Percentiles rank a stretch among this genome's conserved stretches.
These are phyloP conservation scores for Cercophora sp. DNA, from an alignment of 495 filamentous ascomycete species.

Conservation along the genomic window DNA sequence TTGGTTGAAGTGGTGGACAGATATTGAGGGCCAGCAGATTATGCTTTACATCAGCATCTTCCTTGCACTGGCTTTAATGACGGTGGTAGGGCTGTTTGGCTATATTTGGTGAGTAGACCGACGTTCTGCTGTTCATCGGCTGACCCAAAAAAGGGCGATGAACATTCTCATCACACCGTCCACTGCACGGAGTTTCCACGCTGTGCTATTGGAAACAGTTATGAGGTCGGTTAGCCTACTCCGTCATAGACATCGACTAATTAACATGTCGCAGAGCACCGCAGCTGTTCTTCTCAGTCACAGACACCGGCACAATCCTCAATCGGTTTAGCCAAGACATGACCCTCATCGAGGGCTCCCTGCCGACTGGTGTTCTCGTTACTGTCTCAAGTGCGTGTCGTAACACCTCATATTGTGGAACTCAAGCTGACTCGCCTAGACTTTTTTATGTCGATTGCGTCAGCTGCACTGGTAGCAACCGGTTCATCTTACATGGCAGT, in stretches of 20 bases:
- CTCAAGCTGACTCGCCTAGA: neutral
- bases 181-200: neutral
- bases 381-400: neutral
- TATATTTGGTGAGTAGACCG: neutral
- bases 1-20: conserved; percentile 2
- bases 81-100: neutral
- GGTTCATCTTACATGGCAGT: neutral
- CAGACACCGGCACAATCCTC: neutral
- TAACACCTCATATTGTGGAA: neutral
- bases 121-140: neutral
- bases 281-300: neutral
- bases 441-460: neutral
- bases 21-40: neutral
- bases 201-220: neutral
- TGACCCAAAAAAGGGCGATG: neutral
- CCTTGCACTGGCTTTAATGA: neutral
- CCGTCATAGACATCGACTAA: no score
- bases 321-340: conserved; percentile 10
- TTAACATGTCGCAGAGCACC: neutral
- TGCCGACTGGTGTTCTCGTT: neutral
- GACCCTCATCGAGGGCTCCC: neutral
- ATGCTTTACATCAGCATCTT: neutral
- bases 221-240: neutral
- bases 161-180: neutral
- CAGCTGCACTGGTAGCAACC: neutral